Evolutionary conservation across 164 flowering plant genomes (phyloP), one percentile per base, ranked within the genome.

Genomic region (Vitis amurensis): DNA sequence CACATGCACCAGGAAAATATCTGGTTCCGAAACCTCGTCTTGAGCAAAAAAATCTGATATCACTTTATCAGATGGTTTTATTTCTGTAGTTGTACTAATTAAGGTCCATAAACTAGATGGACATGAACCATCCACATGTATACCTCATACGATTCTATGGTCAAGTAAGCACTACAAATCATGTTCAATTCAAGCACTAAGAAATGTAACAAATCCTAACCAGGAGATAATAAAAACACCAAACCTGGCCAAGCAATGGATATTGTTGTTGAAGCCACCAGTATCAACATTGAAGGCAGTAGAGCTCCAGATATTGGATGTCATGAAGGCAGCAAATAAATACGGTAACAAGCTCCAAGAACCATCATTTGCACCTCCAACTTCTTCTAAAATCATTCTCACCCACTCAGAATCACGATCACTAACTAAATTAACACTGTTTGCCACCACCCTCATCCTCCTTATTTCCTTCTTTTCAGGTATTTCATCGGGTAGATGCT

Each of bases 401-500:
- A 95, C 82, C 94, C 97, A 90, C 68, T 90, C 91, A 17, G 94
- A 78, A 78, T 95, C 98, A 84, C 90, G 98, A 80, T 91, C 92
- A 23, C 68, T 71, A 67, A 71, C 81, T 49, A 88, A 78, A 9
- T 86, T 88, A 57, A 85, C 76, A 71, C 82, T 77, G 64, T 87
- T 91, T 58, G 95, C 97, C 44, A 91, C 95, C 66, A 79, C 80
- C 72, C 85, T 86, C 79, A 95, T 71, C 84, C 94, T 90, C 71
- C 89, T 85, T 57, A 88, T 82, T 74, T 91, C 98, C 67, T 76
- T 83, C 79, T 85, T 88, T 73, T 93, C 97, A 55, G 98, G 97
- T 68, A 95, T 69, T 74, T 85, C 94, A 67, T 84, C 85, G 23
- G 97, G 93, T 73, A 95, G 80, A 78, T 95, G 88, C 73, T 85